A percentile compares a stretch with the other conserved stretches of the same genome.
Evolutionary conservation across 2,329 filamentous ascomycete species (phyloP).

Genomic region (Onygenales sp.): DNA sequence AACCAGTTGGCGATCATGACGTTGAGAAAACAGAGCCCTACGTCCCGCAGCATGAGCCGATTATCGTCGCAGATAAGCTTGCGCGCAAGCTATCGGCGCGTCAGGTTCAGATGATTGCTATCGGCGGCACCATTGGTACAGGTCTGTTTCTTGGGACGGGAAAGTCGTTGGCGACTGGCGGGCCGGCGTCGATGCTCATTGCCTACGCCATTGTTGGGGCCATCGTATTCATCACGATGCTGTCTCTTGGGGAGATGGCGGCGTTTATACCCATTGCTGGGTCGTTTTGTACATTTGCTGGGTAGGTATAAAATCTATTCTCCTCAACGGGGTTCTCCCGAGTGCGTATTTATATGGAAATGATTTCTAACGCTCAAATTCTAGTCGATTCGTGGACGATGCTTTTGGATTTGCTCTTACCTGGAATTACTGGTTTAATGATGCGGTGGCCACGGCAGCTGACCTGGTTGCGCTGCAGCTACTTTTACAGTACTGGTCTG

Average conservation of each 20-base stretch:
- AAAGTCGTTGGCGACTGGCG: conserved; percentile 49
- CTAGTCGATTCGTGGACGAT: conserved; percentile 35
- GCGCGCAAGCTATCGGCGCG: conserved; percentile 48
- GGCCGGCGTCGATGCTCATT: conserved; percentile 50
- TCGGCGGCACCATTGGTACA: conserved; percentile 39
- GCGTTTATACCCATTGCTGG: conserved; percentile 47
- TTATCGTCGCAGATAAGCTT: conserved; percentile 37
- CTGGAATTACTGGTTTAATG: conserved; percentile 54
- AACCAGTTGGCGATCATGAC: conserved; percentile 4
- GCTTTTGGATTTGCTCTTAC: conserved; percentile 35
- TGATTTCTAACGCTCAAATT: background rate
- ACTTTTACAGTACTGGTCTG: conserved; percentile 52
- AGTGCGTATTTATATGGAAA: background rate
- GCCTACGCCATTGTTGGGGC: conserved; percentile 48
- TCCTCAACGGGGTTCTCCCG: background rate
- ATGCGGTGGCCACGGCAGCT: conserved; percentile 50
- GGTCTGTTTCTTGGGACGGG: conserved; percentile 56
- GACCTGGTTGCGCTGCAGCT: conserved; percentile 53
- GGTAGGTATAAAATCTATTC: conserved; percentile 23
- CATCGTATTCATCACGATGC: conserved; percentile 52
- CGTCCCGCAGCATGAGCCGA: background rate
- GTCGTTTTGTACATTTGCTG: conserved; percentile 47
- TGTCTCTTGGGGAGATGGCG: conserved; percentile 52
- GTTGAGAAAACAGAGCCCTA: conserved; percentile 7
- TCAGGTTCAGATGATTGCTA: conserved; percentile 61